Conservation (phyloP, 1,284 basidiomycete species). For the Gomphus sp. region DNA sequence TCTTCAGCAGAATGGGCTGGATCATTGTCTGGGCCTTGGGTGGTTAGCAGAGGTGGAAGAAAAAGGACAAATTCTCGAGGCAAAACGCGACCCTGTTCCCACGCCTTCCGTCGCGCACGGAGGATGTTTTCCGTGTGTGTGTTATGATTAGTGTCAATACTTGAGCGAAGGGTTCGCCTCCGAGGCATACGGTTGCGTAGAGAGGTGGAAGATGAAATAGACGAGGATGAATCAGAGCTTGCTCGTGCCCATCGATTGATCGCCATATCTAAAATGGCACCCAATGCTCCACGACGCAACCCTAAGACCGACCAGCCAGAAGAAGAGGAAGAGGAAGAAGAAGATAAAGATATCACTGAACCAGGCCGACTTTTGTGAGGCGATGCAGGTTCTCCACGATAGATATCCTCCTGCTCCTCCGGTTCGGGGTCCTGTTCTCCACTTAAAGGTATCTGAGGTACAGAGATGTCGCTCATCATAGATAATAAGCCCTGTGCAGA, state of each 20-base stretch:
- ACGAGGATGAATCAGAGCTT: constrained; percentile 36
- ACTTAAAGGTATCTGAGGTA: too few species aligned
- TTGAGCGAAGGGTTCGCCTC: constrained; percentile 29
- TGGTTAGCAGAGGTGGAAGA: constrained; percentile 32
- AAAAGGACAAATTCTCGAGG: constrained; percentile 63
- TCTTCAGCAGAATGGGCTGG: constrained; percentile 11
- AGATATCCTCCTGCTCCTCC: constrained; percentile 36
- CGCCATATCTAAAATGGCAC: constrained; percentile 43
- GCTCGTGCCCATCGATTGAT: constrained; percentile 45
- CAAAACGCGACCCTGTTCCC: constrained; percentile 47
- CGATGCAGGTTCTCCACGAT: constrained; percentile 42
- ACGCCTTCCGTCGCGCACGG: constrained; percentile 47
- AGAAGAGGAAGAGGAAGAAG: constrained; percentile 29
- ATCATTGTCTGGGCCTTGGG: constrained; percentile 9
- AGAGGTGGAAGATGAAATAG: constrained; percentile 31
- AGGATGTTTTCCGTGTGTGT: constrained; percentile 49
- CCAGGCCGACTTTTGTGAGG: constrained; percentile 22
- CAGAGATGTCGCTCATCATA: background rate
- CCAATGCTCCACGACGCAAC: constrained; percentile 33
- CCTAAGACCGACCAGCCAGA: constrained; percentile 26
- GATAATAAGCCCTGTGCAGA: background rate
- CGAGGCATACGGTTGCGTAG: constrained; percentile 25
- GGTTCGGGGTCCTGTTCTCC: background rate
- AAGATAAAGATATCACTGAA: too few species aligned
- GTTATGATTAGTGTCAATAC: constrained; percentile 38